Evolutionary conservation across 2,329 filamentous ascomycete species (phyloP).

Genomic region (Chaetoscypha palmicola): DNA sequence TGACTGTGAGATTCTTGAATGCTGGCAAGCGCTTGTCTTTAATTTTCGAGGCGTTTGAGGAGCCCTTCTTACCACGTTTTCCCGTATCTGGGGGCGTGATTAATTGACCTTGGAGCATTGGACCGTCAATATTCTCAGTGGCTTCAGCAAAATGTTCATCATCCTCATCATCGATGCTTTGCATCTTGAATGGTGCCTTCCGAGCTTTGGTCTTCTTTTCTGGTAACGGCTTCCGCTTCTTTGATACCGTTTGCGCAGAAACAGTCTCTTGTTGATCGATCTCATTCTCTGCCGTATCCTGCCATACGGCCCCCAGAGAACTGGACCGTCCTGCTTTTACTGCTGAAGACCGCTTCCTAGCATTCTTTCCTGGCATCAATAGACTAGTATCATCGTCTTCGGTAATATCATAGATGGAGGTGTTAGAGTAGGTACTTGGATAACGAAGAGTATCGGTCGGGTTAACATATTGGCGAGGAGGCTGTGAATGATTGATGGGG

Average conservation of each 20-base stretch:
- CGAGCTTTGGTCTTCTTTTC: constrained; percentile 11
- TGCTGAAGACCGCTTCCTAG: constrained; percentile 9
- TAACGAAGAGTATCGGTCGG: constrained; percentile 12
- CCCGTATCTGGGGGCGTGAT: constrained; percentile 12
- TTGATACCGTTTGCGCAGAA: constrained; percentile 5
- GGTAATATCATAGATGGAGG: constrained; percentile 14
- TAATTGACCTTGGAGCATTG: constrained; percentile 10
- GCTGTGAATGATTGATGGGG: constrained; percentile 15
- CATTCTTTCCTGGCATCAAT: constrained; percentile 1
- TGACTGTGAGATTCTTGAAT: constrained; percentile 20
- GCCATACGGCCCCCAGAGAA: constrained; percentile 15
- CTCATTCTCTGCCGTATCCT: constrained; percentile 17
- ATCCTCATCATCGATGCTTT: not conserved
- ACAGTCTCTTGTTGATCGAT: constrained; percentile 1
- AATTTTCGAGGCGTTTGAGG: constrained; percentile 4
- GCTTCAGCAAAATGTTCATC: not conserved
- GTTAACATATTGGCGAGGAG: constrained; percentile 11
- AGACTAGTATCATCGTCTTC: constrained; percentile 5
- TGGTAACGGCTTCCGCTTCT: constrained; percentile 16
- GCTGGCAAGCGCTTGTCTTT: constrained; percentile 11
- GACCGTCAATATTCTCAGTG: not conserved
- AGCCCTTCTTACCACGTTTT: constrained; percentile 9
- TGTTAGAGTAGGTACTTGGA: constrained; percentile 6
- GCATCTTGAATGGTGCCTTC: constrained; percentile 2
- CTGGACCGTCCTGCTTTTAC: constrained; percentile 8